A percentile compares a stretch with the other conserved stretches of the same genome.
phyloP scores from a whole-genome alignment of 2,329 filamentous ascomycete genomes.

The Elsinoe arachidis region DNA sequence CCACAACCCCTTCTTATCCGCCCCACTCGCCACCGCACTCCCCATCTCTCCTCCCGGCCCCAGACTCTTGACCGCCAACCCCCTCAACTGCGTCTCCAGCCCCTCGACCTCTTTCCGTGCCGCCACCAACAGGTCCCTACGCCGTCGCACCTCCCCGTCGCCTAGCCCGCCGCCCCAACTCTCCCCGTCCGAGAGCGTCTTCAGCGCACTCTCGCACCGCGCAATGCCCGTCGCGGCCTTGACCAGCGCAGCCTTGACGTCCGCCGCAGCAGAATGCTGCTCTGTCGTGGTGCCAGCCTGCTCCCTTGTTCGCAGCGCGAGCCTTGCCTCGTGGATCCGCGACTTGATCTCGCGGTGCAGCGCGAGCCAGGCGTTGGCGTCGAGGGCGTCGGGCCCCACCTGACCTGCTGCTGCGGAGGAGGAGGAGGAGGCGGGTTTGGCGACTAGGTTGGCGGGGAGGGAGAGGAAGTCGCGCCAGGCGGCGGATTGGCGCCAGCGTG shows the following conservation, averaged over 20 bases:
- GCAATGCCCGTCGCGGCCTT: constrained; percentile 57
- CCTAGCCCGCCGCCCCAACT: constrained; percentile 45
- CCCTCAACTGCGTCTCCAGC: constrained; percentile 63
- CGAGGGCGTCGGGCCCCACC: constrained; percentile 35
- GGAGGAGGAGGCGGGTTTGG: constrained; percentile 30
- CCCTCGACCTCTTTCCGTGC: constrained; percentile 67
- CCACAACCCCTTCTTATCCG: constrained; percentile 30
- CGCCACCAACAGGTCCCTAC: constrained; percentile 60
- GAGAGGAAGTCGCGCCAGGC: constrained; percentile 68
- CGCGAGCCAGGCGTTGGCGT: constrained; percentile 63
- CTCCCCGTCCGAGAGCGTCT: constrained; percentile 38
- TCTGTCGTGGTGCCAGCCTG: constrained; percentile 49
- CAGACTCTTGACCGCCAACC: constrained; percentile 45
- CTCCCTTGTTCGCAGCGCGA: constrained; percentile 60
- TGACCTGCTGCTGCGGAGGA: constrained; percentile 18
- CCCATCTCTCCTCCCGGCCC: constrained; percentile 26
- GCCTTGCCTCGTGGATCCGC: constrained; percentile 57
- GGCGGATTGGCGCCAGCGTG: constrained; percentile 64
- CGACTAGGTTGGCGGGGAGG: constrained; percentile 44
- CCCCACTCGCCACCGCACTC: constrained; percentile 28
- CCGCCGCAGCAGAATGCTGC: constrained; percentile 53
- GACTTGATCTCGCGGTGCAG: constrained; percentile 65
- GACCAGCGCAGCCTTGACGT: constrained; percentile 66
- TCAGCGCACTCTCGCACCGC: constrained; percentile 58
- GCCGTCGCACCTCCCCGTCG: constrained; percentile 63